Evolutionary conservation across 2,329 filamentous ascomycete genomes (phyloP).

Genomic region (Alternaria postmessia): DNA sequence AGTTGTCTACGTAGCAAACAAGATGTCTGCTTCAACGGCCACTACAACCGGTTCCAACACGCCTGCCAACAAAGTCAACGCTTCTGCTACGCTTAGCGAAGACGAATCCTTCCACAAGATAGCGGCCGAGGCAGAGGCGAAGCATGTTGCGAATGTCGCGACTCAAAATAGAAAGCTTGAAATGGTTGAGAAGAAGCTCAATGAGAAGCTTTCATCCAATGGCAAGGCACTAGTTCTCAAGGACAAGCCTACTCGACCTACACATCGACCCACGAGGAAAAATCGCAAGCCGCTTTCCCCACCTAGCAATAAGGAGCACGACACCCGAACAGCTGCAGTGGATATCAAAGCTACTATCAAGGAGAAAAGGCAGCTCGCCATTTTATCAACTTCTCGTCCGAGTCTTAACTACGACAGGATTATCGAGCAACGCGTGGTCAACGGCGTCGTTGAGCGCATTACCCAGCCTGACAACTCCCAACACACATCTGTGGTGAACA

Average conservation of each 20-base stretch:
- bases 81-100: background rate
- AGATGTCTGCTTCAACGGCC: background rate
- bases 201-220: background rate
- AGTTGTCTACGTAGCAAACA: background rate
- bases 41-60: background rate
- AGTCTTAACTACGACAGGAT: background rate
- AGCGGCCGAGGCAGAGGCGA: background rate
- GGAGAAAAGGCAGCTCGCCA: background rate
- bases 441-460: background rate
- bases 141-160: background rate
- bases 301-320: background rate
- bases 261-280: background rate
- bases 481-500: background rate
- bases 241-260: background rate
- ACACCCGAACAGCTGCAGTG: background rate
- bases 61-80: background rate
- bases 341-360: background rate
- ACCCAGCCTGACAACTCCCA: background rate
- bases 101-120: background rate
- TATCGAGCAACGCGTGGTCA: background rate
- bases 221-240: background rate
- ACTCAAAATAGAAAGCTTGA: background rate
- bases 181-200: background rate
- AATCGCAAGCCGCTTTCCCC: background rate
- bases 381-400: background rate